Conservation (phyloP, 352 stramenopile genomes). For the Peronospora destructor region DNA sequence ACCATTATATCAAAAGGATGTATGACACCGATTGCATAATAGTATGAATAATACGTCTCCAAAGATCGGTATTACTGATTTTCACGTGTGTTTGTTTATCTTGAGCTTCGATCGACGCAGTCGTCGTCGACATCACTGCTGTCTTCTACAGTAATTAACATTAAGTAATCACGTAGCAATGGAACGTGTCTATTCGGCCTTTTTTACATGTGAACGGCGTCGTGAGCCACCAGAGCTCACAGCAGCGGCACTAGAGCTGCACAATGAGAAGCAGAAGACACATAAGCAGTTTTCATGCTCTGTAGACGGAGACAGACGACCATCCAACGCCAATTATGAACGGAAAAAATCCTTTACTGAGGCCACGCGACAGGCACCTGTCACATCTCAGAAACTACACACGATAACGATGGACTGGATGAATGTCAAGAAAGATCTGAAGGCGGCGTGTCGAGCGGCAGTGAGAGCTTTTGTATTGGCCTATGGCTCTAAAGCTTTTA, state of each 20-base stretch:
- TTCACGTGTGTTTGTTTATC: background rate
- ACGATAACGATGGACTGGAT: constrained; percentile 28
- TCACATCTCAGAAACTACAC: constrained; percentile 31
- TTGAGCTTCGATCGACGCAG: no score
- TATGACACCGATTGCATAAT: no score
- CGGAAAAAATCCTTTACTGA: constrained; percentile 18
- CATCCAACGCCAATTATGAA: background rate
- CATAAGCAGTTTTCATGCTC: constrained; percentile 7
- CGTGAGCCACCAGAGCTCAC: constrained; percentile 42
- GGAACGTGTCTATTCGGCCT: constrained; percentile 84
- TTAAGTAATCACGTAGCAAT: constrained; percentile 24
- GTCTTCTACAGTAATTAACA: background rate
- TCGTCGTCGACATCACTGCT: background rate
- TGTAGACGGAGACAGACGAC: constrained; percentile 10
- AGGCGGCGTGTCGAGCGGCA: constrained; percentile 41
- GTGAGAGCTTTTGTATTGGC: constrained; percentile 56
- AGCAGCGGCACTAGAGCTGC: constrained; percentile 50
- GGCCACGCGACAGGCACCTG: constrained; percentile 23
- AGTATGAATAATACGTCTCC: no score
- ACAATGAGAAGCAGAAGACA: constrained; percentile 41
- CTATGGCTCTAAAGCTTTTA: constrained; percentile 81
- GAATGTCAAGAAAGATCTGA: constrained; percentile 39
- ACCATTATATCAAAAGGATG: no score
- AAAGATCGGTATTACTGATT: background rate
- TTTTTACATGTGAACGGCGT: constrained; percentile 57